A percentile compares a stretch with the other conserved stretches of the same genome.
Conservation (phyloP, 345 rosid species). For the Lagerstroemia speciosa region DNA sequence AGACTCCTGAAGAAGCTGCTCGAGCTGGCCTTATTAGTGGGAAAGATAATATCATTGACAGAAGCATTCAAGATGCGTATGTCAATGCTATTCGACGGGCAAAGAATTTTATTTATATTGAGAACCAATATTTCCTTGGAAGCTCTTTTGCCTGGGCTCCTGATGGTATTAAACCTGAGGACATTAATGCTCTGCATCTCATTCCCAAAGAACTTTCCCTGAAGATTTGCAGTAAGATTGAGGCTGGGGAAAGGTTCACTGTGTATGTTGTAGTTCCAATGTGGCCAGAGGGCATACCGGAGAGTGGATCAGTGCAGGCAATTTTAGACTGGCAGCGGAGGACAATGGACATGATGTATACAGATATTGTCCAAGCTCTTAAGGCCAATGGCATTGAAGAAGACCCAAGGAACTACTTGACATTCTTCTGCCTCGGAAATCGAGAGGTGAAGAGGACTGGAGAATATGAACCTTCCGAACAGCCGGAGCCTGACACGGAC, state of each 20-base stretch:
- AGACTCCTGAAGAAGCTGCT: slow-evolving; percentile 91
- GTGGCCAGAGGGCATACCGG: slow-evolving; percentile 99
- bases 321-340: slow-evolving; percentile 95
- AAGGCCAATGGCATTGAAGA: slow-evolving; percentile 54
- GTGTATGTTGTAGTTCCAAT: slow-evolving; percentile 89
- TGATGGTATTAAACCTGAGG: slow-evolving; percentile 83
- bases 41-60: slow-evolving; percentile 87
- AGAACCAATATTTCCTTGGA: slow-evolving; percentile 96
- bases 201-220: slow-evolving; percentile 93
- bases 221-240: slow-evolving; percentile 90
- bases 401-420: slow-evolving; percentile 78
- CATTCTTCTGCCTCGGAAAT: slow-evolving; percentile 94
- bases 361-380: slow-evolving; percentile 67
- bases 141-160: slow-evolving; percentile 81
- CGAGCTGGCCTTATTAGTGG: slow-evolving; percentile 94
- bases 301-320: slow-evolving; percentile 88
- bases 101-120: slow-evolving; percentile 86
- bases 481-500: slow-evolving; percentile 81
- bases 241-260: slow-evolving; percentile 70
- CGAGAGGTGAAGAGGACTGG: slow-evolving; percentile 80
- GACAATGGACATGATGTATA: slow-evolving; percentile 97
- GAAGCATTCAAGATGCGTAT: slow-evolving; percentile 96
- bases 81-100: slow-evolving; percentile 90
- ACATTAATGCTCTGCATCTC: slow-evolving; percentile 70
- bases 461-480: slow-evolving; percentile 77